phyloP scores from a whole-genome alignment of 2,329 filamentous ascomycete species.

The Colletotrichum sp. region DNA sequence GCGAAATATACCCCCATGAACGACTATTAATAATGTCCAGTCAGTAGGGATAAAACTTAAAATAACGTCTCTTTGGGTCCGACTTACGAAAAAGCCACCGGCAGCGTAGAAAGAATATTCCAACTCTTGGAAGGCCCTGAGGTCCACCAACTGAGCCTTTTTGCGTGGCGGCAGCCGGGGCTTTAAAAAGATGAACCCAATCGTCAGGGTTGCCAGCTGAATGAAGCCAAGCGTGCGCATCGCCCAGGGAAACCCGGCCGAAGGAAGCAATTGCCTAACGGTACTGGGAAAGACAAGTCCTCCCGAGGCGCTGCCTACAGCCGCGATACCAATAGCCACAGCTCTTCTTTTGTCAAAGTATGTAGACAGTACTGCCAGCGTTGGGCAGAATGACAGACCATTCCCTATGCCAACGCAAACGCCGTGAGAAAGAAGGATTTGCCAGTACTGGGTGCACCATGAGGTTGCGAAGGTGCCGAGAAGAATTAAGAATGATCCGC shows the following conservation, averaged over 20 bases:
- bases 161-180: constrained; percentile 44
- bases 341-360: constrained; percentile 63
- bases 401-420: constrained; percentile 55
- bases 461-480: constrained; percentile 51
- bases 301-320: constrained; percentile 61
- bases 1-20: constrained; percentile 62
- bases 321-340: constrained; percentile 64
- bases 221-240: constrained; percentile 53
- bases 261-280: constrained; percentile 40
- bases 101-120: constrained; percentile 12
- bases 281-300: constrained; percentile 55
- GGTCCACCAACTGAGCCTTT: constrained; percentile 47
- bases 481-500: constrained; percentile 42
- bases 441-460: constrained; percentile 49
- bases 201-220: constrained; percentile 43
- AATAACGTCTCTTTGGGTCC: neutral
- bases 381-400: constrained; percentile 62
- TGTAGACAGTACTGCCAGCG: constrained; percentile 64
- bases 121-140: constrained; percentile 44
- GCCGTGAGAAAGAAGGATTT: constrained; percentile 54
- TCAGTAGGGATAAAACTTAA: neutral
- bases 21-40: constrained; percentile 31
- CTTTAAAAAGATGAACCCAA: constrained; percentile 41
- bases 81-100: constrained; percentile 13
- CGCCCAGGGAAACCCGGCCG: constrained; percentile 62